A percentile compares a stretch with the other conserved stretches of the same genome.
These are phyloP conservation scores for Camelina sativa DNA, from an alignment of 345 rosid species.

Conservation along the genomic window DNA sequence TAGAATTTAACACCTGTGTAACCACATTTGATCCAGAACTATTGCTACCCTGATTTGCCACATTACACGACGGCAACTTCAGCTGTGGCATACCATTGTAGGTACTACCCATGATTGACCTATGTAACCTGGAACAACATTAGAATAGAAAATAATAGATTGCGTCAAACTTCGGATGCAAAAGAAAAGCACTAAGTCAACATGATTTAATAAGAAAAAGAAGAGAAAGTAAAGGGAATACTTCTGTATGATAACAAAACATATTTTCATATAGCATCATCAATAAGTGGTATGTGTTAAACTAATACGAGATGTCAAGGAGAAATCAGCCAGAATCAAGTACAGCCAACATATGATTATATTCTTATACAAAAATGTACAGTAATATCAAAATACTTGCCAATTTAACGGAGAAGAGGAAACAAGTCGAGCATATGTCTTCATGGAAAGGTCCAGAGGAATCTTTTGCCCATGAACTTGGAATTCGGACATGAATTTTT, in stretches of 20 bases:
- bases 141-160: conserved; percentile 21
- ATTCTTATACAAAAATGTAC: conserved; percentile 1
- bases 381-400: conserved; percentile 49
- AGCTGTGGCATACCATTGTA: conserved; percentile 55
- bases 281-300: conserved; percentile 1
- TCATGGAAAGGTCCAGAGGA: conserved; percentile 90
- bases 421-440: conserved; percentile 66
- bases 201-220: background rate
- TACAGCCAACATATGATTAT: conserved; percentile 10
- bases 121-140: conserved; percentile 63
- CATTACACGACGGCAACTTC: conserved; percentile 44
- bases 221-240: conserved; percentile 8
- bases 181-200: background rate
- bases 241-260: conserved; percentile 1
- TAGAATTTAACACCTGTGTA: conserved; percentile 52
- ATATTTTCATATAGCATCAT: conserved; percentile 10
- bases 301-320: conserved; percentile 21
- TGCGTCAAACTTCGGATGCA: conserved; percentile 2
- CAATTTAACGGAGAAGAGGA: conserved; percentile 68
- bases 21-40: conserved; percentile 48
- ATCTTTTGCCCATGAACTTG: conserved; percentile 58
- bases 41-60: conserved; percentile 29
- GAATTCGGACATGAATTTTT: conserved; percentile 58
- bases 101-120: conserved; percentile 57
- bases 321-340: conserved; percentile 15